These are phyloP conservation scores for Pestalotiopsis fici DNA, from an alignment of 2,329 filamentous ascomycete species.

Conservation along the genomic window DNA sequence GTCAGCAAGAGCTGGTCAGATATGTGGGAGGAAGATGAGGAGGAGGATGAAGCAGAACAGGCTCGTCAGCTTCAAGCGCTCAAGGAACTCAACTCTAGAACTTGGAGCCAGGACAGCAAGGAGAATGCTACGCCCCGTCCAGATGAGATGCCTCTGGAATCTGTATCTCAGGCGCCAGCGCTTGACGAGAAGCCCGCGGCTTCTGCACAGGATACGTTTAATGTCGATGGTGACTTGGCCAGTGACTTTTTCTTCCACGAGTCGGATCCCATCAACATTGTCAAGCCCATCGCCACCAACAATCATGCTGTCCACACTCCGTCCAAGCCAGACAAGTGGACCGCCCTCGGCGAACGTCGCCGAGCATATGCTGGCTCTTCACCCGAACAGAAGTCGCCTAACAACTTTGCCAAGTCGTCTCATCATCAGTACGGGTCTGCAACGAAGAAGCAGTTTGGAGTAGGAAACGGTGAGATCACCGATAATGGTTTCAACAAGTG, in stretches of 20 bases:
- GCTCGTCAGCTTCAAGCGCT: conserved; percentile 59
- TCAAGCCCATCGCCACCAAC: conserved; percentile 47
- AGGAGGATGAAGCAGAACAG: conserved; percentile 71
- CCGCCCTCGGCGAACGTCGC: conserved; percentile 80
- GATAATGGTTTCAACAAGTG: conserved; percentile 36
- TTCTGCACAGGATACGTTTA: conserved; percentile 36
- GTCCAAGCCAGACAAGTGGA: conserved; percentile 73
- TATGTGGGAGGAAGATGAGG: conserved; percentile 90
- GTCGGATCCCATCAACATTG: conserved; percentile 41
- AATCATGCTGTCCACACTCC: conserved; percentile 45
- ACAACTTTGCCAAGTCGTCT: conserved; percentile 37
- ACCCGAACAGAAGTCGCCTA: conserved; percentile 48
- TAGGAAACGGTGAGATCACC: conserved; percentile 43
- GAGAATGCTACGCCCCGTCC: conserved; percentile 34
- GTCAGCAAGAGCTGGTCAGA: conserved; percentile 99
- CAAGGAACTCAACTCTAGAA: conserved; percentile 71
- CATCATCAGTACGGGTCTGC: conserved; percentile 42
- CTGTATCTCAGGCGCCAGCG: conserved; percentile 42
- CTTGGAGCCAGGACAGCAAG: conserved; percentile 77
- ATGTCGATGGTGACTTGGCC: conserved; percentile 64
- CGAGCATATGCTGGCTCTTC: conserved; percentile 62
- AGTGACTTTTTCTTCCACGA: conserved; percentile 78
- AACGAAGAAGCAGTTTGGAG: conserved; percentile 36
- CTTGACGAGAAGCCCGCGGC: conserved; percentile 41
- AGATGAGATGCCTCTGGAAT: conserved; percentile 38